phyloP scores from a whole-genome alignment of 1,139 yeast species.

The Yamadazyma membranifaciens region DNA sequence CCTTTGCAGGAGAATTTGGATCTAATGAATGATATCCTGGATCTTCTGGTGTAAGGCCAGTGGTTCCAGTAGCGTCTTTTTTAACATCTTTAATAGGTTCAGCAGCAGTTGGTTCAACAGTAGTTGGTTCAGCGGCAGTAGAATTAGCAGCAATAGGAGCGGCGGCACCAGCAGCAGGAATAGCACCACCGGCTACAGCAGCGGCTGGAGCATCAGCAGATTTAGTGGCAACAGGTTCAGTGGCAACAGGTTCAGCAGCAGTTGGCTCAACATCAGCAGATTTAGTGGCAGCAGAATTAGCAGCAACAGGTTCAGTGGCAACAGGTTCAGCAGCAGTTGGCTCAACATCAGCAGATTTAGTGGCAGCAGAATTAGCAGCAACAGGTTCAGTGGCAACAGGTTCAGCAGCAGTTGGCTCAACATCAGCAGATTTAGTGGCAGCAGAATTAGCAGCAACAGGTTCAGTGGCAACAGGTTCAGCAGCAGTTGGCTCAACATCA shows the following conservation, averaged over 20 bases:
- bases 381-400: slow-evolving; percentile 4
- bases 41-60: slow-evolving; percentile 2
- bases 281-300: neutral
- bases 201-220: too few relatives aligned
- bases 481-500: too few relatives aligned
- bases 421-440: slow-evolving; percentile 3
- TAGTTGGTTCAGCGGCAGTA: slow-evolving; percentile 3
- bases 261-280: slow-evolving; percentile 5
- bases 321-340: too few relatives aligned
- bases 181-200: slow-evolving; percentile 2
- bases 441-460: too few relatives aligned
- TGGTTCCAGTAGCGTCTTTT: neutral
- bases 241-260: slow-evolving; percentile 6
- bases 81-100: slow-evolving; percentile 5
- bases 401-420: slow-evolving; percentile 6
- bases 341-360: neutral
- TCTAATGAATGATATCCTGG: slow-evolving; percentile 27
- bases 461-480: too few relatives aligned
- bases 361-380: neutral
- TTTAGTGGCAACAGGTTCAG: neutral
- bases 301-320: too few relatives aligned
- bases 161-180: slow-evolving; percentile 5
- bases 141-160: slow-evolving; percentile 7
- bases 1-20: slow-evolving; percentile 31
- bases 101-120: slow-evolving; percentile 2